A percentile compares a stretch with the other conserved stretches of the same genome.
phyloP scores from a whole-genome alignment of 1,139 yeast species.

The Schizosaccharomyces versatilis region DNA sequence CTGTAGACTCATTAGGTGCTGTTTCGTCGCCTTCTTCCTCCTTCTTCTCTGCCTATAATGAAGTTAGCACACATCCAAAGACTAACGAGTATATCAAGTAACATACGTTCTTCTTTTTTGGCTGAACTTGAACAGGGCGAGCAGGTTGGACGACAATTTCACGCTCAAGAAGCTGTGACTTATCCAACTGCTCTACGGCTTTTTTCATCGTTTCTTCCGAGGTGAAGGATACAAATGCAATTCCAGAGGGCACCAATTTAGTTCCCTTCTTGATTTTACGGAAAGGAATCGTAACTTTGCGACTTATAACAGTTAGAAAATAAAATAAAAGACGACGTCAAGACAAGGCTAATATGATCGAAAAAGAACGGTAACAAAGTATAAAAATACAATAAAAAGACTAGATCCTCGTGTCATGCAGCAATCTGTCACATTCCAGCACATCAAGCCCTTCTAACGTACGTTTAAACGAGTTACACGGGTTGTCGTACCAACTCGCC shows the following conservation, averaged over 20 bases:
- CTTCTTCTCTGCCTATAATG: neutral
- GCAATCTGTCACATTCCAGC: too few species aligned
- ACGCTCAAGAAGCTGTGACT: slow-evolving; percentile 27
- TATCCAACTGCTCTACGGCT: slow-evolving; percentile 28
- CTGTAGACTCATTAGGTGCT: neutral
- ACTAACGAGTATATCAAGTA: neutral
- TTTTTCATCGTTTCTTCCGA: slow-evolving; percentile 28
- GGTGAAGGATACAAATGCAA: slow-evolving; percentile 44
- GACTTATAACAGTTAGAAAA: slow-evolving; percentile 8
- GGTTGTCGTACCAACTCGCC: too few species aligned
- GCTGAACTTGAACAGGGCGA: slow-evolving; percentile 14
- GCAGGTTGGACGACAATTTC: slow-evolving; percentile 31
- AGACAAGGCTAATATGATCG: neutral
- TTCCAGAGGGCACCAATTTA: slow-evolving; percentile 23
- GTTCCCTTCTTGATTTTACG: slow-evolving; percentile 5
- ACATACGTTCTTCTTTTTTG: slow-evolving; percentile 1
- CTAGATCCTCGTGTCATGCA: too few species aligned
- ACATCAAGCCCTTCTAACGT: too few species aligned
- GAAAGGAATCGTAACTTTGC: slow-evolving; percentile 12
- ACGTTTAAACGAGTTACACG: too few species aligned
- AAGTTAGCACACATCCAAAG: neutral
- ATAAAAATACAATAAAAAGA: too few species aligned
- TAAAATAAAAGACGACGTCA: neutral
- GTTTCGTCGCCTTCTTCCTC: neutral
- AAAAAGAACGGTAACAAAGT: too few species aligned